Conservation (phyloP, 805 yeast genomes). For the Priceomyces melissophilus region DNA sequence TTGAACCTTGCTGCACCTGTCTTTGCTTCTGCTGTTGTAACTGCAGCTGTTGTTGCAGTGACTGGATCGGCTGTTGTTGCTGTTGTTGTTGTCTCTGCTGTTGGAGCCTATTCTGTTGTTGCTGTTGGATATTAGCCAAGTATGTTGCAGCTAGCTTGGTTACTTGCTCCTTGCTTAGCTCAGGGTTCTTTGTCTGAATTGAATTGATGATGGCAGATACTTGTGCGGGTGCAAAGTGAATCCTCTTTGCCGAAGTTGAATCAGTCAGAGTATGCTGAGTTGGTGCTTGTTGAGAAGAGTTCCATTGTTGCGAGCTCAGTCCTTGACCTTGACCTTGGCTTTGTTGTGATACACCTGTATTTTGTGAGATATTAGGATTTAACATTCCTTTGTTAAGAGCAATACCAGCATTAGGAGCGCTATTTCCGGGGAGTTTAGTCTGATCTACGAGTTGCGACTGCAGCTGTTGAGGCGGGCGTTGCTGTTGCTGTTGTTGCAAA, state of each 20-base stretch:
- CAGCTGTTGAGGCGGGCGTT: slow-evolving; percentile 8
- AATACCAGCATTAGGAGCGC: background rate
- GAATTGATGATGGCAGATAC: slow-evolving; percentile 63
- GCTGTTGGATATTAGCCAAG: slow-evolving; percentile 54
- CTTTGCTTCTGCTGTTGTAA: slow-evolving; percentile 3
- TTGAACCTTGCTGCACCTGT: slow-evolving; percentile 9
- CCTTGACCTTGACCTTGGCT: slow-evolving; percentile 1
- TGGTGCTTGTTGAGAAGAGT: slow-evolving; percentile 2
- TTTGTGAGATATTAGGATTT: background rate
- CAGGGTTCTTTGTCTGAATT: slow-evolving; percentile 65
- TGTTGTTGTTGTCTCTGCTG: slow-evolving; percentile 18
- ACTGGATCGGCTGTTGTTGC: background rate
- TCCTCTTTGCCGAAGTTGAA: slow-evolving; percentile 24
- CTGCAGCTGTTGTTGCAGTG: slow-evolving; percentile 6
- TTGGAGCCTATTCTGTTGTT: slow-evolving; percentile 38
- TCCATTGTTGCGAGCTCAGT: slow-evolving; percentile 2
- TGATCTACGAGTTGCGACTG: slow-evolving; percentile 8
- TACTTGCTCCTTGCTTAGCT: slow-evolving; percentile 59
- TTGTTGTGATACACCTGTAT: background rate
- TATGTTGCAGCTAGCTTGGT: slow-evolving; percentile 64
- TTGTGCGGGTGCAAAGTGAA: slow-evolving; percentile 56
- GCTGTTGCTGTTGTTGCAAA: slow-evolving; percentile 42
- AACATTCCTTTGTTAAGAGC: slow-evolving; percentile 3
- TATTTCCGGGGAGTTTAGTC: slow-evolving; percentile 4
- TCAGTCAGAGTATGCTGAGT: background rate